These are phyloP conservation scores for Gossypium gossypioides DNA, from an alignment of 441 rosid species.

Conservation along the genomic window DNA sequence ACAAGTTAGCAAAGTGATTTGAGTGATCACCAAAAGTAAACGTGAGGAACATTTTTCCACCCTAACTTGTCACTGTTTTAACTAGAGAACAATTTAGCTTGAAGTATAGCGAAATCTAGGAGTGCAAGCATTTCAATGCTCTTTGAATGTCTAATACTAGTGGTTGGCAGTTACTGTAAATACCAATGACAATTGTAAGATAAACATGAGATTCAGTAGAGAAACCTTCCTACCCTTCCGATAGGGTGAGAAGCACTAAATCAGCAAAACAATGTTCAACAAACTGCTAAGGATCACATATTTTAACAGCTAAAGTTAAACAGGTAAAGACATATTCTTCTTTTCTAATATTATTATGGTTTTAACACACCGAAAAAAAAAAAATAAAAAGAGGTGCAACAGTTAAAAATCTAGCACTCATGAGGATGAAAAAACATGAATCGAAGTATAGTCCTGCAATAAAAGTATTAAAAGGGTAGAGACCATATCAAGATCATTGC, in stretches of 20 bases:
- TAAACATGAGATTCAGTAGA: background rate
- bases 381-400: background rate
- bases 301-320: background rate
- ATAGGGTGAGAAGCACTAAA: background rate
- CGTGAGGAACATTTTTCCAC: background rate
- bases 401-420: background rate
- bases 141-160: background rate
- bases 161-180: background rate
- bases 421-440: background rate
- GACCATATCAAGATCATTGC: background rate
- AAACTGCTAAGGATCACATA: background rate
- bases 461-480: background rate
- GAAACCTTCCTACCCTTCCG: background rate
- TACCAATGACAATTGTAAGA: background rate
- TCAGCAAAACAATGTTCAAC: background rate
- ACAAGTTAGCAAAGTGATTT: background rate
- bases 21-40: background rate
- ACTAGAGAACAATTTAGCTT: background rate
- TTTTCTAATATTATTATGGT: background rate
- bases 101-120: background rate
- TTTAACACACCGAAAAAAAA: background rate
- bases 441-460: background rate
- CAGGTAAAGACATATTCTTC: background rate
- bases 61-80: background rate
- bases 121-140: background rate